Percentiles rank a stretch among this genome's conserved stretches.
Evolutionary conservation across 139 green algal genomes (phyloP).

Genomic region (Chara braunii): DNA sequence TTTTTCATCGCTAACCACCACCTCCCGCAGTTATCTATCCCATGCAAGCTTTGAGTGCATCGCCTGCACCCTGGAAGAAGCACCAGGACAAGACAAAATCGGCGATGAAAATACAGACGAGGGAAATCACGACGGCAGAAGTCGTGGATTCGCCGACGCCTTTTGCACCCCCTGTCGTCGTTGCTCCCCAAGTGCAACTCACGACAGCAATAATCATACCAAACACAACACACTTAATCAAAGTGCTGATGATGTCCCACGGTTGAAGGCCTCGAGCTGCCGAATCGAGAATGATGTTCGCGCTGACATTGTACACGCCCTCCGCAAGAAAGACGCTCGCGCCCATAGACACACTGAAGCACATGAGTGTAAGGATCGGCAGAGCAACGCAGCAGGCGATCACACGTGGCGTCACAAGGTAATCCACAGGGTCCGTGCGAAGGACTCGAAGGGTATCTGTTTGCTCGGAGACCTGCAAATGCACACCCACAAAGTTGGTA

Average conservation of each 20-base stretch:
- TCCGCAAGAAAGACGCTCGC: slow-evolving; percentile 82
- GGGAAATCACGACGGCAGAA: slow-evolving; percentile 88
- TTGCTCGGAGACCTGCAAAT: slow-evolving; percentile 93
- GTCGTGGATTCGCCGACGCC: slow-evolving; percentile 96
- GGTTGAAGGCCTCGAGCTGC: slow-evolving; percentile 62
- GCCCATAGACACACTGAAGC: slow-evolving; percentile 90
- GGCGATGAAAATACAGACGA: slow-evolving; percentile 95
- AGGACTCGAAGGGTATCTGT: slow-evolving; percentile 92
- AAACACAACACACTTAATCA: slow-evolving; percentile 82
- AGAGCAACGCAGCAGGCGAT: slow-evolving; percentile 83
- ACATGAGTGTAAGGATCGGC: slow-evolving; percentile 88
- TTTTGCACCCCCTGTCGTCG: slow-evolving; percentile 94
- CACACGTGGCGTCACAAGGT: slow-evolving; percentile 89
- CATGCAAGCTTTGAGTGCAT: slow-evolving; percentile 33
- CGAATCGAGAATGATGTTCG: slow-evolving; percentile 93
- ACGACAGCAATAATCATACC: slow-evolving; percentile 72
- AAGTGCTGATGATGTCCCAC: slow-evolving; percentile 81
- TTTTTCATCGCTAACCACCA: no score
- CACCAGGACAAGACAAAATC: slow-evolving; percentile 91
- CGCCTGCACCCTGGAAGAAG: slow-evolving; percentile 77
- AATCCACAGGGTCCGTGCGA: slow-evolving; percentile 91
- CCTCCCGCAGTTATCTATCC: no score
- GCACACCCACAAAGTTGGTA: no score
- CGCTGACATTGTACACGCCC: slow-evolving; percentile 79
- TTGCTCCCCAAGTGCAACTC: slow-evolving; percentile 91